phyloP scores from a whole-genome alignment of 106 monocot species.

The Agapanthus africanus region DNA sequence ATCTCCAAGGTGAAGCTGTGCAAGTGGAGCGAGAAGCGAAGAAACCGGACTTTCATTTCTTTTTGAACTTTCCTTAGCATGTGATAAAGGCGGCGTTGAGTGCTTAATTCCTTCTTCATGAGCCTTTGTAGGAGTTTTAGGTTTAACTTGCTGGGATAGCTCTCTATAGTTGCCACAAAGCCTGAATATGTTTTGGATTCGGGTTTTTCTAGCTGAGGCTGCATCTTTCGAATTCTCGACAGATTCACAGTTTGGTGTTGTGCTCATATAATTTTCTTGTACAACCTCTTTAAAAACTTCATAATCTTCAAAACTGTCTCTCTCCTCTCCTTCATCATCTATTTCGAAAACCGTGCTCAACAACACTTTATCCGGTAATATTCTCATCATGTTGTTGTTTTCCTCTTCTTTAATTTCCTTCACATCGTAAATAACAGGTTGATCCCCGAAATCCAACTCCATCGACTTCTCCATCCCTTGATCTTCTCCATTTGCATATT shows the following conservation, averaged over 20 bases:
- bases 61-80: not conserved
- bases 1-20: constrained; percentile 13
- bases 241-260: not conserved
- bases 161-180: constrained; percentile 92
- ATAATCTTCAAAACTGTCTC: constrained; percentile 27
- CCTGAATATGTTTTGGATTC: constrained; percentile 94
- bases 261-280: constrained; percentile 24
- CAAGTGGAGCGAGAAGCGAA: constrained; percentile 21
- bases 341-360: constrained; percentile 86
- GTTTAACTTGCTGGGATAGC: constrained; percentile 40
- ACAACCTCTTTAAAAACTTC: constrained; percentile 69
- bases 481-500: constrained; percentile 27
- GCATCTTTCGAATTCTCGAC: constrained; percentile 25
- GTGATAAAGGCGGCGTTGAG: constrained; percentile 8
- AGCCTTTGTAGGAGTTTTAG: constrained; percentile 27
- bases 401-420: too few species aligned
- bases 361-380: too few species aligned
- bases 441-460: constrained; percentile 81
- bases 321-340: constrained; percentile 53
- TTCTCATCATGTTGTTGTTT: too few species aligned
- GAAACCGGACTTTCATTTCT: constrained; percentile 32
- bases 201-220: constrained; percentile 37
- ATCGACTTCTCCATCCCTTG: constrained; percentile 87
- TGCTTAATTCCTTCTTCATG: constrained; percentile 20
- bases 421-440: constrained; percentile 35